Base-by-base conservation (phyloP, 345 rosid species). In the Abelmoschus esculentus region DNA sequence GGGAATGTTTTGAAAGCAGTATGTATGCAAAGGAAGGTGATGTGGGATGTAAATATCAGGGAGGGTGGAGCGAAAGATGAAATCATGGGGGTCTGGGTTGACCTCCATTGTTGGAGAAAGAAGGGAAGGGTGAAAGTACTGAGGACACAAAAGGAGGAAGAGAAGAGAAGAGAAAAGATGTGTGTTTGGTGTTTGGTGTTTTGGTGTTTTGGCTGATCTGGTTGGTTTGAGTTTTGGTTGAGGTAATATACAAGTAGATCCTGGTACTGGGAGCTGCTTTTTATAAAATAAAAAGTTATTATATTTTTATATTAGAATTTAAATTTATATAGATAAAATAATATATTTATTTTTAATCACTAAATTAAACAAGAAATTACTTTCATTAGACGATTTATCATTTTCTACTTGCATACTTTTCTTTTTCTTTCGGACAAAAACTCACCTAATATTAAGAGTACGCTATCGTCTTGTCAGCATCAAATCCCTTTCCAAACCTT, bases 11-110 rank as follows among this genome's bases (percentile, higher is more conserved):
- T 88, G 71, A 40, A 88, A 85, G 78, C 81, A 83, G 49, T 82
- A 85, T 14, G 76, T 47, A 75, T 77, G 93, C 14, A 88, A 50
- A 67, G 87, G 76, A 78, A 89, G 86, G 77, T 86, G 90, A 58
- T 78, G 70, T 7, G 93, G 89, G 79, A 88, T 80, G 75, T 83
- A 49, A 70, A 86, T 86, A 47, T 84, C 86, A 0, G 90, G 86
- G 61, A 88, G 87, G 58, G 81, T 86, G 17, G 93, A 88, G 1
- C 87, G 80, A 82, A 83, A 88, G 59, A 86, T 73, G 82, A 84
- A 79, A 5, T 85, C 84, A 46, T 73, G 64, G 13, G 73, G 42
- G 3, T 73, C 73, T 31, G 28, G 53, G 36, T 47, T 68, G 57
- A 62, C 32, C 22, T 80, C 89, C 86, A 83, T 83, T 67, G 66